A percentile compares a stretch with the other conserved stretches of the same genome.
Evolutionary conservation across 108 stramenopile genomes (phyloP).

Genomic region (Chaetoceros tenuissimus): DNA sequence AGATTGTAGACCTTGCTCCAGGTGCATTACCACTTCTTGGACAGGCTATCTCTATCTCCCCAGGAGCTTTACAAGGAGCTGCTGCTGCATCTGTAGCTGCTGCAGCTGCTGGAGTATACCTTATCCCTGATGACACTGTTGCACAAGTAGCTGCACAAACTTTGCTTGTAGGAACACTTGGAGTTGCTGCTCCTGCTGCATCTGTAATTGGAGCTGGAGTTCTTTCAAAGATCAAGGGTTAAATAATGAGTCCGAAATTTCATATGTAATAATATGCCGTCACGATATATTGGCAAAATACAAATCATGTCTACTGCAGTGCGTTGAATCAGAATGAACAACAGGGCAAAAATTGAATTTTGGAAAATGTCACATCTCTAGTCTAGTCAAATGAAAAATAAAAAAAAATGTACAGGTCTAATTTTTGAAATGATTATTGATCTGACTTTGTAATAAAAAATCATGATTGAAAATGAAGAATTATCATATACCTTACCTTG

Average conservation of each 20-base stretch:
- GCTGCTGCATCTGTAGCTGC: conserved; percentile 50
- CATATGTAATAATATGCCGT: not conserved
- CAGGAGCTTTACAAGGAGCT: conserved; percentile 32
- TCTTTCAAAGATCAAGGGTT: conserved; percentile 59
- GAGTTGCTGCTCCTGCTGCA: conserved; percentile 42
- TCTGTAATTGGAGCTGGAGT: conserved; percentile 61
- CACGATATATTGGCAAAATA: not conserved
- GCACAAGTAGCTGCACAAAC: conserved; percentile 71
- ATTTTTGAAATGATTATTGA: no score
- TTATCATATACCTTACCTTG: no score
- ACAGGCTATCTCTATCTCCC: conserved; percentile 43
- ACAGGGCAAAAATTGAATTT: no score
- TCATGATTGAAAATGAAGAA: no score
- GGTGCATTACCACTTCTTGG: conserved; percentile 70
- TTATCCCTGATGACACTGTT: conserved; percentile 79
- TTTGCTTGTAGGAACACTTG: conserved; percentile 56
- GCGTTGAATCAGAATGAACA: no score
- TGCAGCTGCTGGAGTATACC: conserved; percentile 48
- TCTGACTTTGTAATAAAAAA: no score
- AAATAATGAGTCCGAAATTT: conserved; percentile 1
- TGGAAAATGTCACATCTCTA: no score
- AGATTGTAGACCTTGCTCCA: conserved; percentile 67
- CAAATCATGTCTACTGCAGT: no score
- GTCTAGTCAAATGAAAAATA: no score
- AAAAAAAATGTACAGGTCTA: no score